These are phyloP conservation scores for Pelagophyceae sp. DNA, from an alignment of 352 stramenopile genomes.

Conservation along the genomic window DNA sequence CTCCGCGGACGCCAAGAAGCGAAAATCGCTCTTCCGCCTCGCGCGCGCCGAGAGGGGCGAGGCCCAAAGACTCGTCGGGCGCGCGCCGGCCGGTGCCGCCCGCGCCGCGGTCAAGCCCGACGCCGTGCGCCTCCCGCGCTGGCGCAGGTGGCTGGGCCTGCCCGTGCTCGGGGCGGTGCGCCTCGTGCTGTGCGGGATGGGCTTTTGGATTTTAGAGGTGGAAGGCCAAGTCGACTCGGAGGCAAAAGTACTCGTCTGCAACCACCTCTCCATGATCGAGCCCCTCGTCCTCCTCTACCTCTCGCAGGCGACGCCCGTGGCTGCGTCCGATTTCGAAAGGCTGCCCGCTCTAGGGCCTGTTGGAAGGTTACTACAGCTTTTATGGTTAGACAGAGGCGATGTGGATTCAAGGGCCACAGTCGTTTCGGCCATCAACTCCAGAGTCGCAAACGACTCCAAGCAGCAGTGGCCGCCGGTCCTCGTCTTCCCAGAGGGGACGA, in stretches of 20 bases:
- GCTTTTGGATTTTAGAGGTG: conserved; percentile 7
- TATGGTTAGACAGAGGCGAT: conserved; percentile 12
- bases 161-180: not conserved
- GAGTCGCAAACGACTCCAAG: not conserved
- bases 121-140: not conserved
- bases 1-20: not conserved
- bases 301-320: conserved; percentile 1
- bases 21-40: not conserved
- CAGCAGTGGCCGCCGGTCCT: conserved; percentile 25
- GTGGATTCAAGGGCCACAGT: not conserved
- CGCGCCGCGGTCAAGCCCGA: not conserved
- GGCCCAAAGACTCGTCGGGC: not conserved
- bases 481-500: conserved; percentile 40
- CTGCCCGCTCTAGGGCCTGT: conserved; percentile 5
- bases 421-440: not conserved
- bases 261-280: conserved; percentile 27
- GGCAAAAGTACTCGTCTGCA: conserved; percentile 21
- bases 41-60: not conserved
- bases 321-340: conserved; percentile 5
- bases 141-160: not conserved
- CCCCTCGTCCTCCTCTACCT: conserved; percentile 16
- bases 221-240: not conserved
- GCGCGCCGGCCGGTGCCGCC: not conserved
- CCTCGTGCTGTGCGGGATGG: not conserved
- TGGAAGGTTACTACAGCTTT: conserved; percentile 6